Base-by-base conservation (phyloP, 2,329 filamentous ascomycete species). In the Malbranchea zuffiana region DNA sequence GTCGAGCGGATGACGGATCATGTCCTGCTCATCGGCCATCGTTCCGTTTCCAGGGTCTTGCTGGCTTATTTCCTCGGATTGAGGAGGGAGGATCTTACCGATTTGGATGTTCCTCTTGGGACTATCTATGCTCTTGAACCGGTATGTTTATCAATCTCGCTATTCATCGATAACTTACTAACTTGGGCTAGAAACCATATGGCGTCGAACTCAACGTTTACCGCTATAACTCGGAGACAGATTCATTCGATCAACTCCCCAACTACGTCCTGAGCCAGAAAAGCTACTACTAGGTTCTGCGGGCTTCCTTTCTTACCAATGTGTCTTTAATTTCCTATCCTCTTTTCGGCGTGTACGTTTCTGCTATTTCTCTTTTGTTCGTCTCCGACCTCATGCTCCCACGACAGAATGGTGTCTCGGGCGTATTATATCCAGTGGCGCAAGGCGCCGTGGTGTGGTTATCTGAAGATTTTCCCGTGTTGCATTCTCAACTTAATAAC, bases 1-100 rank as follows among this genome's bases (percentile, higher is more conserved):
- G 80, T 95, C 43, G 90, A 98, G 68, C 81, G 90, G 43, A 96
- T 94, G 69, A 93, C 85, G 19, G 90, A 98, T 52, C 88, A 96
- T 59, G 79, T 93, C 37, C 69, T 96, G 43, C 79, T 98, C 49
- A 82, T 96, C 48, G 86, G 84, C 21, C 90, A 96, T 59, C 83
- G 90, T 20, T 92, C 85, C 3, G 81, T 96, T 25, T 88, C 85
- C 39, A 78, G 90, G 20, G 88, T 98, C 4, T 67, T 98, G 42
- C 79, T 98, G 61, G 87, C 88, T 1, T 98, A 98, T 61, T 98
- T 98, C 63, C 86, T 90, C 67, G 87, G 93, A 41, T 68, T 96
- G 36, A 86, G 82, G 33, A 72, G 87, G 23, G 80, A 94, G 45
- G 82, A 94, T 52, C 92, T 98, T 43, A 88, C 90, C 8, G 85